Conservation (phyloP, 352 stramenopile genomes). For the Paralagenidium karlingii region DNA sequence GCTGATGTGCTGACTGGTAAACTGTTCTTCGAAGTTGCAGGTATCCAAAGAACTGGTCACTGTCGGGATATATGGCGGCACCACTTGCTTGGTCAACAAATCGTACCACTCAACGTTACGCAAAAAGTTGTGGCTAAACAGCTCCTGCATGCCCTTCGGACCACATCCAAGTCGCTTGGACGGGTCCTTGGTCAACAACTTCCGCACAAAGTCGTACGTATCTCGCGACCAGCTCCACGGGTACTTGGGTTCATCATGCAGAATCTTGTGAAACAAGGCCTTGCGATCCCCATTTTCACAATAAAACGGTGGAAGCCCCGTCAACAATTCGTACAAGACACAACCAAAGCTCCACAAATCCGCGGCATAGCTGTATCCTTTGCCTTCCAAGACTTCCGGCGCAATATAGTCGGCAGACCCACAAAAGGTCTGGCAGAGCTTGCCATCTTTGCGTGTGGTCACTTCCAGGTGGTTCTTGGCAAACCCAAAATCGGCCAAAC, state of each 20-base stretch:
- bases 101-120: constrained; percentile 60
- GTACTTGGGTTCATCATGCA: constrained; percentile 84
- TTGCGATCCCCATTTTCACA: constrained; percentile 65
- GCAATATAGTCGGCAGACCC: constrained; percentile 78
- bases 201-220: constrained; percentile 38
- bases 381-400: constrained; percentile 60
- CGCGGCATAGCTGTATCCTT: constrained; percentile 57
- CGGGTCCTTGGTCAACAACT: constrained; percentile 48
- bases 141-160: constrained; percentile 42
- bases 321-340: constrained; percentile 77
- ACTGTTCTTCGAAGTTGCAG: constrained; percentile 65
- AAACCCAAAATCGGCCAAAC: constrained; percentile 78
- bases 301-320: constrained; percentile 79
- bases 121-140: constrained; percentile 73
- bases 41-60: constrained; percentile 34
- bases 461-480: constrained; percentile 15
- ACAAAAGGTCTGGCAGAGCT: constrained; percentile 63
- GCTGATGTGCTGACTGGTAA: constrained; percentile 59
- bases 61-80: constrained; percentile 42
- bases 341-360: constrained; percentile 86
- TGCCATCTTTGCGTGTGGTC: constrained; percentile 16
- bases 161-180: constrained; percentile 37
- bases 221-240: constrained; percentile 78
- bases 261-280: constrained; percentile 96
- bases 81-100: constrained; percentile 57